Conservation (phyloP, 139 green algal genomes). For the Chlorella sp. region DNA sequence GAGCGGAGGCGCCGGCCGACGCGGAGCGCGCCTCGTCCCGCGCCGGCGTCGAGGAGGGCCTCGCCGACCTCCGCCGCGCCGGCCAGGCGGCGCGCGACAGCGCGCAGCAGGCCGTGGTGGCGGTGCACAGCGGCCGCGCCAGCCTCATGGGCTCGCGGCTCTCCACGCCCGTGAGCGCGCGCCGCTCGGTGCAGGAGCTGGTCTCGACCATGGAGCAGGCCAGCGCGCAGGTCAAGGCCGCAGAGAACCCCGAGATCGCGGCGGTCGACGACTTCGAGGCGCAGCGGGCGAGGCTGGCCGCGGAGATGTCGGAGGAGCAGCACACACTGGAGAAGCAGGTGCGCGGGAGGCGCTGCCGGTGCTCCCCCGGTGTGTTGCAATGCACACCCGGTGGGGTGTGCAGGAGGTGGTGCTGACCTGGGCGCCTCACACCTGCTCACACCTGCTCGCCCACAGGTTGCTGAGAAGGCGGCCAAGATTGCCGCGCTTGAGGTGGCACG, state of each 20-base stretch:
- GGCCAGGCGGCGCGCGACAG: not conserved
- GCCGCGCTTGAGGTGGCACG: not conserved
- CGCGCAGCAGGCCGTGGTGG: not conserved
- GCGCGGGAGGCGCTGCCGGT: not conserved
- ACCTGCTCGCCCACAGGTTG: too few relatives aligned
- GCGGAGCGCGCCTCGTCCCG: not conserved
- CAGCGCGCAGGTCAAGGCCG: constrained; percentile 1
- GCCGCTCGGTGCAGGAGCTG: not conserved
- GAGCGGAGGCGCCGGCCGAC: too few relatives aligned
- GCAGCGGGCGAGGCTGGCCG: not conserved
- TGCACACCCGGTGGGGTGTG: too few relatives aligned
- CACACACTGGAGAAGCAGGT: not conserved
- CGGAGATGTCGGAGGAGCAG: constrained; percentile 11
- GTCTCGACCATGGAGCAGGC: not conserved
- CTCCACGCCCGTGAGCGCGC: not conserved
- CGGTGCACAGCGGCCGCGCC: not conserved
- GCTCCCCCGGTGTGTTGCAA: not conserved
- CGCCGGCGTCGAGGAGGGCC: not conserved
- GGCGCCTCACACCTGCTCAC: too few relatives aligned
- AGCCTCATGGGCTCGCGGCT: not conserved
- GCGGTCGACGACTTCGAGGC: constrained; percentile 2
- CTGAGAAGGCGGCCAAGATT: not conserved
- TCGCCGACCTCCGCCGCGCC: not conserved
- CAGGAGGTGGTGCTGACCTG: too few relatives aligned
- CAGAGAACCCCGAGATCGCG: constrained; percentile 8